Base-by-base conservation (phyloP, 805 yeast genomes). In the Candida adriatica region DNA sequence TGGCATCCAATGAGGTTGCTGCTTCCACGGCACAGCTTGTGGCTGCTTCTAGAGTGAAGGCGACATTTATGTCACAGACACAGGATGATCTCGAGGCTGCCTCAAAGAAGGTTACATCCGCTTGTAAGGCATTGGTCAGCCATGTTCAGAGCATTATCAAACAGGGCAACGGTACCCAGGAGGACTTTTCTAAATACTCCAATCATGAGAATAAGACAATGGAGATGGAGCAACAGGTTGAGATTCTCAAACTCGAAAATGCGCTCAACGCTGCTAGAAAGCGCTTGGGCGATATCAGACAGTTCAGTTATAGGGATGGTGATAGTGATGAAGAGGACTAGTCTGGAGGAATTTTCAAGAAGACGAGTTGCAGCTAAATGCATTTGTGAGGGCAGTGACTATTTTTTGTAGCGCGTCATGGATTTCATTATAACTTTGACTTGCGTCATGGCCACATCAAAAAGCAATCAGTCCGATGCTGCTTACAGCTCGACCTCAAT, bases 211-310 rank as follows among this genome's bases (percentile, higher is more conserved):
- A 83, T 46, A 82, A 80, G 56, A 81, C 94, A 0, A 71, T 74
- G 15, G 92, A 87, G 47, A 83, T 86, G 94, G 94, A 85, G 51
- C 95, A 85, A 56, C 96, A 86, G 55, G 95, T 86, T 6, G 88
- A 83, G 51, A 86, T 87, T 30, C 64, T 86, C 56, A 83, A 82
- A 55, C 64, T 86, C 34, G 95, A 86, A 49, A 82, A 82, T 45
- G 71, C 80, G 27, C 64, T 87, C 45, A 61, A 60, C 28, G 56
- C 71, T 14, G 92, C 95, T 1, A 68, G 95, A 53, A 84, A 82
- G 59, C 72, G 82, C 47, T 63, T 86, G 39, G 92, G 94, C 18
- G 94, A 83, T 44, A 86, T 87, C 39, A 66, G 96, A 54, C 81
- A 80, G 55, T 75, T 70, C 34, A 79, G 88, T 35, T 86, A 86